phyloP scores from a whole-genome alignment of 495 filamentous ascomycete genomes.

The Arthonia radiata region DNA sequence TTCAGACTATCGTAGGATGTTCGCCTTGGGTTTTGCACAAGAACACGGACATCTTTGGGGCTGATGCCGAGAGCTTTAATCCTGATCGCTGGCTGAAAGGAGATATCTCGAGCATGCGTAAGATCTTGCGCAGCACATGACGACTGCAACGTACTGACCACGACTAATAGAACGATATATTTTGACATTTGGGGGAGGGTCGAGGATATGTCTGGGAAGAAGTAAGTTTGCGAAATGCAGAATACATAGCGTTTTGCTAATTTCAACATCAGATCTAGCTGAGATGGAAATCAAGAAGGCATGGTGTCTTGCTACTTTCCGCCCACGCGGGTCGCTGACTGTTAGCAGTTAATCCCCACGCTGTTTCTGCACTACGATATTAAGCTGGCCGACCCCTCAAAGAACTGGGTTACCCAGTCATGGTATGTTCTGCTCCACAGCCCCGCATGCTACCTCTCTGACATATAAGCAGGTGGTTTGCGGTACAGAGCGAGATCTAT shows the following conservation, averaged over 20 bases:
- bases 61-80: constrained; percentile 3
- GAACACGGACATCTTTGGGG: constrained; percentile 2
- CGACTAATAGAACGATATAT: constrained; percentile 10
- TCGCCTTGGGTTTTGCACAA: constrained; percentile 1
- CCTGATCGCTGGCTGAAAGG: constrained; percentile 3
- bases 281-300: constrained; percentile 14
- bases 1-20: no score
- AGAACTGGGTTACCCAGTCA: constrained; percentile 7
- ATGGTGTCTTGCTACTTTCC: background rate
- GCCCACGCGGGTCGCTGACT: background rate
- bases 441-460: constrained; percentile 1
- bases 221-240: constrained; percentile 2
- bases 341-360: constrained; percentile 6
- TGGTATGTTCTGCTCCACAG: constrained; percentile 1
- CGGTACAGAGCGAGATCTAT: constrained; percentile 7
- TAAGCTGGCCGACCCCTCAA: constrained; percentile 7
- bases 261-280: constrained; percentile 5
- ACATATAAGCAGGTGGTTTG: no score
- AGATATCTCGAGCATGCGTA: constrained; percentile 1
- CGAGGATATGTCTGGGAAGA: constrained; percentile 10
- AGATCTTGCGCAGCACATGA: background rate
- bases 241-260: background rate
- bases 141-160: background rate
- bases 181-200: constrained; percentile 12
- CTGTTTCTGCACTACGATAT: constrained; percentile 9